phyloP scores from a whole-genome alignment of 768 basidiomycete species.

The Boletus vinaceobasis region DNA sequence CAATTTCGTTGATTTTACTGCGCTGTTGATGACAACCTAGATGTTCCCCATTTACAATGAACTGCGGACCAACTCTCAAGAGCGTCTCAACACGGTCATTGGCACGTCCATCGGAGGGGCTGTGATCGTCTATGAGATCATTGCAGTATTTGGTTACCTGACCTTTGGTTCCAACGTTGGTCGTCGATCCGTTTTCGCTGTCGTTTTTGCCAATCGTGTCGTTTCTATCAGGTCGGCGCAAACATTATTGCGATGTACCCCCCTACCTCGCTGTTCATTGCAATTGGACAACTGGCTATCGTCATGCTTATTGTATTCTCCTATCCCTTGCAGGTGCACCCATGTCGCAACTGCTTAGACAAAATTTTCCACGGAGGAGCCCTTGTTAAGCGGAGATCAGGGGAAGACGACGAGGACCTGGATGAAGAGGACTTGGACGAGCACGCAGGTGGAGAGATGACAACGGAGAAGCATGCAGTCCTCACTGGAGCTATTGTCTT shows the following conservation, averaged over 20 bases:
- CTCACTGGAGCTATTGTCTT: conserved; percentile 67
- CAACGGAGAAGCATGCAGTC: conserved; percentile 59
- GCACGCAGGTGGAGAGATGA: conserved; percentile 60
- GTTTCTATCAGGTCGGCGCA: conserved; percentile 60
- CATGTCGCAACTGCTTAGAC: conserved; percentile 88
- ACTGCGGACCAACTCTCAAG: conserved; percentile 73
- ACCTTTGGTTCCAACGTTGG: conserved; percentile 86
- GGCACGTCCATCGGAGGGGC: conserved; percentile 84
- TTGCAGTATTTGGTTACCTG: conserved; percentile 86
- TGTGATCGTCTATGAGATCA: conserved; percentile 80
- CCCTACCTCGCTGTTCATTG: conserved; percentile 86
- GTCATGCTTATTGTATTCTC: conserved; percentile 87
- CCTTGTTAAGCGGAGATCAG: conserved; percentile 35
- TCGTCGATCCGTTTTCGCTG: background rate
- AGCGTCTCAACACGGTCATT: conserved; percentile 84
- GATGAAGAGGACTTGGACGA: conserved; percentile 54
- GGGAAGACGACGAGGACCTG: conserved; percentile 47
- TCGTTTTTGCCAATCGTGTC: background rate
- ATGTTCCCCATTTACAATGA: conserved; percentile 95
- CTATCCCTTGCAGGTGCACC: conserved; percentile 92
- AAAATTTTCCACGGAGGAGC: conserved; percentile 68
- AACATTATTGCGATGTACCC: conserved; percentile 97
- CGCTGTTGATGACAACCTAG: conserved; percentile 37
- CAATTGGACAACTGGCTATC: conserved; percentile 90
- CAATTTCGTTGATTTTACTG: background rate